Conservation (phyloP, 2,329 filamentous ascomycete species). For the Fusarium caatingaense region DNA sequence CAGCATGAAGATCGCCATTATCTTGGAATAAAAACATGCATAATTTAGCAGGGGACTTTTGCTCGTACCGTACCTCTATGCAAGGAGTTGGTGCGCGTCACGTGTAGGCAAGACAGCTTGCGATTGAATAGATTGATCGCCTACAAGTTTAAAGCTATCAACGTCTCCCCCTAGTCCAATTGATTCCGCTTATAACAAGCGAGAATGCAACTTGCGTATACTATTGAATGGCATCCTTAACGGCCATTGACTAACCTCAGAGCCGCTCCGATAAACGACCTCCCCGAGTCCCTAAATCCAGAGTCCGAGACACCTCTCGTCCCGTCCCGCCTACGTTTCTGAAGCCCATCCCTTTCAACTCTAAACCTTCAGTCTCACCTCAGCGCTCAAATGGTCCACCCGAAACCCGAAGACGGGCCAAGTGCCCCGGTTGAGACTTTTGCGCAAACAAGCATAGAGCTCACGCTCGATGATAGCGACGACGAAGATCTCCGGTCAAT, state of each 20-base stretch:
- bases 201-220: conserved; percentile 26
- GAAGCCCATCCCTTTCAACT: neutral
- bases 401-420: conserved; percentile 34
- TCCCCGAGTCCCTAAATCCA: neutral
- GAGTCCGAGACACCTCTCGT: neutral
- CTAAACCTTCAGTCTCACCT: conserved; percentile 1
- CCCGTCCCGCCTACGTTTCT: neutral
- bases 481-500: conserved; percentile 51
- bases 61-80: neutral
- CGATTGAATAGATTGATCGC: neutral
- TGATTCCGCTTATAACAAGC: conserved; percentile 1
- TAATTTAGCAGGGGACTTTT: neutral
- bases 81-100: conserved; percentile 31
- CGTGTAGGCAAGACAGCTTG: conserved; percentile 35
- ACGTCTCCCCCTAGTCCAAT: neutral
- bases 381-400: conserved; percentile 40
- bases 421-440: conserved; percentile 50
- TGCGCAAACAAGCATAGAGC: conserved; percentile 54
- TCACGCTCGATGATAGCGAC: conserved; percentile 52
- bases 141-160: neutral
- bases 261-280: neutral
- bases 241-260: conserved; percentile 9
- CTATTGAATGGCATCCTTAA: conserved; percentile 27
- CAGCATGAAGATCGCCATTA: neutral
- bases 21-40: neutral